Evolutionary conservation across 192 early-diverging fungal genomes (phyloP).

Genomic region (Geranomyces michiganensis): DNA sequence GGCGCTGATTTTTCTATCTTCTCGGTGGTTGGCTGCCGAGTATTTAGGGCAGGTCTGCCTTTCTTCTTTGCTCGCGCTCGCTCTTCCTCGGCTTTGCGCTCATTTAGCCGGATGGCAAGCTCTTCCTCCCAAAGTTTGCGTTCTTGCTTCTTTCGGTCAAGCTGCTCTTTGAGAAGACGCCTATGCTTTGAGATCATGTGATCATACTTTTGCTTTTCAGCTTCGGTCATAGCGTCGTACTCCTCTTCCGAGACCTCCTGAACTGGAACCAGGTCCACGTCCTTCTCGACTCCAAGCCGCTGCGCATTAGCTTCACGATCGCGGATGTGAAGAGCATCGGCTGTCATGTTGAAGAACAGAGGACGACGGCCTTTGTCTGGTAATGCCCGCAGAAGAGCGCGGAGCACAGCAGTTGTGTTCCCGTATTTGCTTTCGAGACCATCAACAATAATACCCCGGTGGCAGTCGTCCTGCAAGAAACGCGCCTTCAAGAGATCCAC

Average conservation of each 20-base stretch:
- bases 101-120: slow-evolving; percentile 43
- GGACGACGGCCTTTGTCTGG: slow-evolving; percentile 41
- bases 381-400: slow-evolving; percentile 39
- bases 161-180: slow-evolving; percentile 49
- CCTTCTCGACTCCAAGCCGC: slow-evolving; percentile 40
- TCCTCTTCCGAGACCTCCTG: slow-evolving; percentile 58
- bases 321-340: slow-evolving; percentile 48
- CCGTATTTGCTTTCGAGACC: slow-evolving; percentile 57
- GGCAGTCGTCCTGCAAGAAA: slow-evolving; percentile 45
- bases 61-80: slow-evolving; percentile 35
- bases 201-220: slow-evolving; percentile 55
- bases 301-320: slow-evolving; percentile 47
- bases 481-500: slow-evolving; percentile 41
- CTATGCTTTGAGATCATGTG: slow-evolving; percentile 47
- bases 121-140: slow-evolving; percentile 55
- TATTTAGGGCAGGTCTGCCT: slow-evolving; percentile 12
- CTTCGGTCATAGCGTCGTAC: slow-evolving; percentile 54
- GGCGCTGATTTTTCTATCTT: slow-evolving; percentile 42
- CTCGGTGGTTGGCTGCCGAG: slow-evolving; percentile 26
- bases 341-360: slow-evolving; percentile 44
- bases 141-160: slow-evolving; percentile 53
- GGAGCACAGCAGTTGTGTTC: slow-evolving; percentile 37
- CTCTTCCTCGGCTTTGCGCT: slow-evolving; percentile 60
- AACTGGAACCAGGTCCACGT: slow-evolving; percentile 44
- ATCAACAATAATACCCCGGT: slow-evolving; percentile 55